Percentiles rank a stretch among this genome's conserved stretches.
Conservation (phyloP, 495 filamentous ascomycete genomes). For the Penicillium ucsense region DNA sequence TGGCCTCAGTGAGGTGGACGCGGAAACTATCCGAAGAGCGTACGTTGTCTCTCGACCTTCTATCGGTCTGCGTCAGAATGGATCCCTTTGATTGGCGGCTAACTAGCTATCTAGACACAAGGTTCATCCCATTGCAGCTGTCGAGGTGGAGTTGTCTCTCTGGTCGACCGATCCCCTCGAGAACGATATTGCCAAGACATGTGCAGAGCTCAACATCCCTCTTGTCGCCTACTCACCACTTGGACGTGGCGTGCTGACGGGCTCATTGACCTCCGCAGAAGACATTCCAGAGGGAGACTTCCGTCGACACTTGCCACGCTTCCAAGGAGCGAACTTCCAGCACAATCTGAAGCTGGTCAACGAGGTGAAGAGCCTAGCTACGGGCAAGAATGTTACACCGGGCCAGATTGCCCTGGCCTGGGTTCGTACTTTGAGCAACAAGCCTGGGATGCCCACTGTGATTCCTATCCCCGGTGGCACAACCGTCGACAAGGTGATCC, state of each 20-base stretch:
- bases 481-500: slow-evolving; percentile 34
- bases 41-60: slow-evolving; percentile 10
- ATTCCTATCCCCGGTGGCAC: slow-evolving; percentile 75
- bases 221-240: slow-evolving; percentile 59
- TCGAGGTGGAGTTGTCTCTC: slow-evolving; percentile 75
- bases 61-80: too few relatives aligned
- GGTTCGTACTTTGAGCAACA: slow-evolving; percentile 45
- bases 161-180: slow-evolving; percentile 56
- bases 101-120: slow-evolving; percentile 34
- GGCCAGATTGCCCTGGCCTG: slow-evolving; percentile 74
- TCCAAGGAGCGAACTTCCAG: slow-evolving; percentile 58
- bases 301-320: slow-evolving; percentile 48
- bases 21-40: slow-evolving; percentile 66
- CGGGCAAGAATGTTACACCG: slow-evolving; percentile 58
- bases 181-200: slow-evolving; percentile 65
- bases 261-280: slow-evolving; percentile 46
- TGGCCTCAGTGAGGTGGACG: slow-evolving; percentile 61
- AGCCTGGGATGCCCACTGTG: slow-evolving; percentile 56
- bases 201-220: slow-evolving; percentile 61
- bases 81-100: not conserved
- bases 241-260: slow-evolving; percentile 45
- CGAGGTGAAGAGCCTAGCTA: slow-evolving; percentile 56
- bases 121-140: slow-evolving; percentile 57
- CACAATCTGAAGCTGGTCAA: slow-evolving; percentile 63
- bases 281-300: slow-evolving; percentile 56